Percentiles rank a stretch among this genome's conserved stretches.
These are phyloP conservation scores for Candida ovalis DNA, from an alignment of 805 yeast species.

Conservation along the genomic window DNA sequence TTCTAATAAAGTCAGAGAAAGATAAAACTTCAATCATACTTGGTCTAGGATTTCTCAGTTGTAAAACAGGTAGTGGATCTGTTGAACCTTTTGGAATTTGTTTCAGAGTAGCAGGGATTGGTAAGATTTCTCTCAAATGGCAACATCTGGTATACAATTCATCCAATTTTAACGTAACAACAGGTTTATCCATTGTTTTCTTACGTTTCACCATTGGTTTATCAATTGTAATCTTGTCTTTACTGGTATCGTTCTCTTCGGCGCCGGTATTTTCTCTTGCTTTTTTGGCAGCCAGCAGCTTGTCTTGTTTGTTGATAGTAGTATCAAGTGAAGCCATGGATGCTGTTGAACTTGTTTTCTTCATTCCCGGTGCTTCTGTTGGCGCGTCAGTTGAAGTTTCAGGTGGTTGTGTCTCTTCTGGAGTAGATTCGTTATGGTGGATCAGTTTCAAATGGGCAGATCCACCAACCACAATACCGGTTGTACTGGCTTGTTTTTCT, in stretches of 20 bases:
- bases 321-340: conserved; percentile 21
- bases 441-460: conserved; percentile 58
- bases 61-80: conserved; percentile 68
- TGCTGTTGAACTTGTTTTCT: conserved; percentile 13
- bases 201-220: conserved; percentile 54
- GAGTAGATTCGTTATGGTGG: conserved; percentile 8
- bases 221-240: conserved; percentile 51
- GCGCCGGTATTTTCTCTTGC: conserved; percentile 21
- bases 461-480: conserved; percentile 79
- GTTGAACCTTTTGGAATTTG: conserved; percentile 76
- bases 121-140: conserved; percentile 85
- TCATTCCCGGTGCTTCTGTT: conserved; percentile 13
- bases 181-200: conserved; percentile 34
- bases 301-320: conserved; percentile 29
- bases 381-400: conserved; percentile 6
- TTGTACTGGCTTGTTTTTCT: conserved; percentile 38
- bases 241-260: conserved; percentile 14
- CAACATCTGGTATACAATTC: conserved; percentile 88
- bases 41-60: conserved; percentile 82
- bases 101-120: conserved; percentile 84
- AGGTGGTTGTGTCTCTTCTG: conserved; percentile 4
- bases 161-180: conserved; percentile 49
- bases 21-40: conserved; percentile 84
- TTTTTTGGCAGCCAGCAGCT: conserved; percentile 26
- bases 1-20: conserved; percentile 81